A percentile compares a stretch with the other conserved stretches of the same genome.
These are phyloP conservation scores for Anisogramma anomala DNA, from an alignment of 2,329 filamentous ascomycete species.

Conservation along the genomic window DNA sequence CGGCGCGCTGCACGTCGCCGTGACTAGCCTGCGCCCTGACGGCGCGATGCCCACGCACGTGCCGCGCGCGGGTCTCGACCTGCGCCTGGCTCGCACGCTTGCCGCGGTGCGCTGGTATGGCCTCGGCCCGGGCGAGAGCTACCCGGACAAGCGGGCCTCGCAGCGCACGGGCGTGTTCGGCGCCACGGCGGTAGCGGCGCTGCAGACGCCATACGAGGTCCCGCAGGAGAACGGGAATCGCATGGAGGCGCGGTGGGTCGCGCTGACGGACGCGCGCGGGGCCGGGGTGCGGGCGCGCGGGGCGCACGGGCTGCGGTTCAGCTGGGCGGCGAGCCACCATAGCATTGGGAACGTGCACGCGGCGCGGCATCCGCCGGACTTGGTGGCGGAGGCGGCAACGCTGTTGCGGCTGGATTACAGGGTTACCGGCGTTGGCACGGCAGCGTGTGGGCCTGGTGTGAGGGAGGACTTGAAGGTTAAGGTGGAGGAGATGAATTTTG, in stretches of 20 bases:
- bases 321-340: slow-evolving; percentile 47
- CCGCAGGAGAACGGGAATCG: slow-evolving; percentile 59
- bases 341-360: slow-evolving; percentile 39
- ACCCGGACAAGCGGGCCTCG: slow-evolving; percentile 48
- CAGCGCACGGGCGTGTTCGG: slow-evolving; percentile 42
- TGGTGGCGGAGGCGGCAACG: slow-evolving; percentile 37
- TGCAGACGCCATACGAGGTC: slow-evolving; percentile 51
- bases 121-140: slow-evolving; percentile 51
- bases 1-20: slow-evolving; percentile 34
- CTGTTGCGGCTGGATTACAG: slow-evolving; percentile 32
- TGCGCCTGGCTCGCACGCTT: slow-evolving; percentile 37
- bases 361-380: slow-evolving; percentile 52
- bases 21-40: slow-evolving; percentile 31
- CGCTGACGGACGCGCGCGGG: slow-evolving; percentile 18
- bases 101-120: slow-evolving; percentile 47
- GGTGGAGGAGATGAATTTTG: slow-evolving; percentile 29
- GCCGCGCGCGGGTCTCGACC: slow-evolving; percentile 49
- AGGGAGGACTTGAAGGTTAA: slow-evolving; percentile 33
- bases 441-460: slow-evolving; percentile 37
- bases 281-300: slow-evolving; percentile 21
- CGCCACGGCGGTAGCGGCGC: slow-evolving; percentile 29
- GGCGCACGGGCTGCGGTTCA: slow-evolving; percentile 26
- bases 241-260: slow-evolving; percentile 47
- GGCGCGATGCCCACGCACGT: slow-evolving; percentile 43
- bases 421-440: slow-evolving; percentile 39